These are phyloP conservation scores for Pleurotus ostreatus DNA, from an alignment of 768 basidiomycete genomes.

Conservation along the genomic window DNA sequence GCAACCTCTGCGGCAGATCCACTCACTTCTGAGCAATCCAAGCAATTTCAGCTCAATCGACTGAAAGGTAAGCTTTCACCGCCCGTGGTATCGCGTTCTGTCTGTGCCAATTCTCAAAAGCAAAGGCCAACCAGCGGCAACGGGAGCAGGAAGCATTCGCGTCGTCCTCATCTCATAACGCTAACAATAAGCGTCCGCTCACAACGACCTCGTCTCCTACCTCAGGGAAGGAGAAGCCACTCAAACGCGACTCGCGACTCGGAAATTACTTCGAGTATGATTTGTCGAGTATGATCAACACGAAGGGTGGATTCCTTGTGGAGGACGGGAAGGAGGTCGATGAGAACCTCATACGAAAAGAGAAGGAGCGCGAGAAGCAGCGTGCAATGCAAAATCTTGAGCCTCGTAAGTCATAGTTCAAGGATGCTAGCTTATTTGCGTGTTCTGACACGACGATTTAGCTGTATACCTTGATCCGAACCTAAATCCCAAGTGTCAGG, in stretches of 20 bases:
- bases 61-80: constrained; percentile 50
- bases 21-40: constrained; percentile 65
- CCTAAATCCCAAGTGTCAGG: constrained; percentile 78
- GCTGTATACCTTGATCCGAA: constrained; percentile 75
- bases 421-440: too few species aligned
- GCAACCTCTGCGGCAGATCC: constrained; percentile 18
- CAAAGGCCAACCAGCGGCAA: constrained; percentile 72
- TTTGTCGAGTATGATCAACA: constrained; percentile 93
- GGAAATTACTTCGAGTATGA: constrained; percentile 98
- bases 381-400: constrained; percentile 72
- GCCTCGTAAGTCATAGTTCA: constrained; percentile 47
- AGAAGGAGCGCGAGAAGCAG: constrained; percentile 78
- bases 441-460: constrained; percentile 23
- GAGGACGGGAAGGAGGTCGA: constrained; percentile 84
- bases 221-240: constrained; percentile 42
- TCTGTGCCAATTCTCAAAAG: constrained; percentile 28
- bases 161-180: constrained; percentile 46
- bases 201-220: constrained; percentile 65
- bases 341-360: constrained; percentile 69
- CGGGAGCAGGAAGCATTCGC: constrained; percentile 50
- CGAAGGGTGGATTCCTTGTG: constrained; percentile 91
- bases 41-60: constrained; percentile 74
- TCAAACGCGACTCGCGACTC: constrained; percentile 72
- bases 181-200: constrained; percentile 75
- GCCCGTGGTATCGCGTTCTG: background rate